Evolutionary conservation across 371 early-diverging fungal species (phyloP).

Genomic region (Apophysomyces elegans): DNA sequence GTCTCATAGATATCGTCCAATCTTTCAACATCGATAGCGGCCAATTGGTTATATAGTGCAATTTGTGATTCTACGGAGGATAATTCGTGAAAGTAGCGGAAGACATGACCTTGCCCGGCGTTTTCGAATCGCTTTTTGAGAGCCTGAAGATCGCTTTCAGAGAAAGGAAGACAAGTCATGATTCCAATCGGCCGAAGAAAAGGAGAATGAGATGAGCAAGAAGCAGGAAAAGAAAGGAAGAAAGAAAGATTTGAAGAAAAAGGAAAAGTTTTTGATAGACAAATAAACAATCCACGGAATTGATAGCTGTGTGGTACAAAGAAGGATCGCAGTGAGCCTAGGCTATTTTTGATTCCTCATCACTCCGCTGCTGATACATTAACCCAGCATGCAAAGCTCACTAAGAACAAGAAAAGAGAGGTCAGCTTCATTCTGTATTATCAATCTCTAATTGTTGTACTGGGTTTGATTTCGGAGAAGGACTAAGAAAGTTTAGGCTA

Average conservation of each 20-base stretch:
- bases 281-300: slow-evolving; percentile 21
- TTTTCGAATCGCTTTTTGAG: slow-evolving; percentile 68
- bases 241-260: background rate
- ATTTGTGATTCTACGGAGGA: slow-evolving; percentile 53
- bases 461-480: too few relatives aligned
- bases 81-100: slow-evolving; percentile 79
- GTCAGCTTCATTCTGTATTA: too few relatives aligned
- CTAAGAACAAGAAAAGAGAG: too few relatives aligned
- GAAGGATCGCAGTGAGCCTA: too few relatives aligned
- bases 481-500: too few relatives aligned
- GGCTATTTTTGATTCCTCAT: too few relatives aligned
- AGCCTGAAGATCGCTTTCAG: slow-evolving; percentile 41
- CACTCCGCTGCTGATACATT: too few relatives aligned
- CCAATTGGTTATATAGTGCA: slow-evolving; percentile 70
- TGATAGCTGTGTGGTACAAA: background rate
- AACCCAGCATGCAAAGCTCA: too few relatives aligned
- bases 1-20: slow-evolving; percentile 79
- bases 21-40: slow-evolving; percentile 76
- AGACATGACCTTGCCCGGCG: slow-evolving; percentile 91
- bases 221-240: slow-evolving; percentile 3
- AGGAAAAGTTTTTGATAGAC: slow-evolving; percentile 24
- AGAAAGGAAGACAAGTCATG: slow-evolving; percentile 16
- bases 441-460: too few relatives aligned
- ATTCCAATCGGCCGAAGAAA: slow-evolving; percentile 26
- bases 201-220: slow-evolving; percentile 14